phyloP scores from a whole-genome alignment of 106 monocot species.

The Chionographis japonica region DNA sequence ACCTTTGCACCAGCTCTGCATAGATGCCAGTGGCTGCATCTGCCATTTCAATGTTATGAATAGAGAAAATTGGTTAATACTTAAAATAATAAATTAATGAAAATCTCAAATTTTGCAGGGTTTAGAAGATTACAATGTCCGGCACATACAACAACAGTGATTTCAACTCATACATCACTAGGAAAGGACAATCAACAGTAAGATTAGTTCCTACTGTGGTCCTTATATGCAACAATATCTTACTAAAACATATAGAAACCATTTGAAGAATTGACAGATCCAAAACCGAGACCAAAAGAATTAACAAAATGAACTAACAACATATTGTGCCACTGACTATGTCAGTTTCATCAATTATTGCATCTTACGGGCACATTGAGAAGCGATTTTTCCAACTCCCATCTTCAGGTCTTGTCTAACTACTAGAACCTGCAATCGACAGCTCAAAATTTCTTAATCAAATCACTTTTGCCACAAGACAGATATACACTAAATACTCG shows the following conservation, averaged over 20 bases:
- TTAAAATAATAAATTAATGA: background rate
- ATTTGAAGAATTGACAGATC: too few species aligned
- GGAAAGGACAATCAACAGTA: too few species aligned
- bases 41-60: slow-evolving; percentile 26
- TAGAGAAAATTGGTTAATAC: background rate
- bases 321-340: background rate
- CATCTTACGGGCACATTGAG: slow-evolving; percentile 96
- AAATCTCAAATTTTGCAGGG: too few species aligned
- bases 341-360: background rate
- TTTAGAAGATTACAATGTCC: too few species aligned
- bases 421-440: slow-evolving; percentile 61
- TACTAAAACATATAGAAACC: too few species aligned
- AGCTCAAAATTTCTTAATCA: background rate
- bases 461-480: background rate
- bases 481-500: too few species aligned
- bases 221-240: too few species aligned
- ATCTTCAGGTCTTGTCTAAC: slow-evolving; percentile 96
- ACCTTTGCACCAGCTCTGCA: slow-evolving; percentile 75
- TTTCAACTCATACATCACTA: too few species aligned
- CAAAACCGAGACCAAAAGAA: background rate
- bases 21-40: slow-evolving; percentile 95
- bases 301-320: background rate
- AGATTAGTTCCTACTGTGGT: too few species aligned
- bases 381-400: slow-evolving; percentile 91
- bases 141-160: too few species aligned